Evolutionary conservation across 768 basidiomycete genomes (phyloP).

Genomic region (Termitomyces sp.): DNA sequence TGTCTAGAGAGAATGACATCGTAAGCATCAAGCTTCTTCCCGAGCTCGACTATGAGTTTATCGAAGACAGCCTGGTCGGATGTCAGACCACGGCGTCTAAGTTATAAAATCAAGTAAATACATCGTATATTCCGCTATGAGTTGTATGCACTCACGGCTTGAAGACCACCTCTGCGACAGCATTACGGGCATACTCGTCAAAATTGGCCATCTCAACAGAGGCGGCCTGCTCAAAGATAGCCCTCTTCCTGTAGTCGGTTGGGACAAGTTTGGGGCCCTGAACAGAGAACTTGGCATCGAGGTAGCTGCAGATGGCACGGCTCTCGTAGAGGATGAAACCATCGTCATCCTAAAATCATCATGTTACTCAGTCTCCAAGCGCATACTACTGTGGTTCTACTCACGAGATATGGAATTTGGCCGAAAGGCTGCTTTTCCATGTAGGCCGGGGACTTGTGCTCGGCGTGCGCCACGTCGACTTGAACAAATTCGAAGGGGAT

Average conservation of each 20-base stretch:
- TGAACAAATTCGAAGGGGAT: constrained; percentile 50
- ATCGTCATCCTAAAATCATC: constrained; percentile 37
- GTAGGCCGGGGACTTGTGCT: constrained; percentile 45
- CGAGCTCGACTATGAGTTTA: constrained; percentile 24
- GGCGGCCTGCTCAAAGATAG: constrained; percentile 43
- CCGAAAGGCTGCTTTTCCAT: constrained; percentile 59
- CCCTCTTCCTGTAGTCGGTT: constrained; percentile 34
- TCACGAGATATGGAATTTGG: constrained; percentile 54
- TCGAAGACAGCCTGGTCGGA: constrained; percentile 17
- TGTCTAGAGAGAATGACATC: constrained; percentile 50
- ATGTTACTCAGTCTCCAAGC: neutral
- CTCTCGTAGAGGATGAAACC: constrained; percentile 62
- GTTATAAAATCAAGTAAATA: neutral
- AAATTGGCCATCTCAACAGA: constrained; percentile 54
- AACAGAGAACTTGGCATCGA: constrained; percentile 48
- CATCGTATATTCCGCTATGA: too few species aligned
- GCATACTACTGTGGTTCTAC: constrained; percentile 1
- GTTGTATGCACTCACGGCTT: constrained; percentile 35
- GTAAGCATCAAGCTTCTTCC: constrained; percentile 44
- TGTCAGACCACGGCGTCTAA: constrained; percentile 5
- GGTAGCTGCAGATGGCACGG: constrained; percentile 58
- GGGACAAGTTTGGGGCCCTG: constrained; percentile 54
- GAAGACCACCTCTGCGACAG: constrained; percentile 49
- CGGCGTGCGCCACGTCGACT: constrained; percentile 39
- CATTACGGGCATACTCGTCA: constrained; percentile 32